phyloP scores from a whole-genome alignment of 768 basidiomycete species.

The Austroboletus eburneus region DNA sequence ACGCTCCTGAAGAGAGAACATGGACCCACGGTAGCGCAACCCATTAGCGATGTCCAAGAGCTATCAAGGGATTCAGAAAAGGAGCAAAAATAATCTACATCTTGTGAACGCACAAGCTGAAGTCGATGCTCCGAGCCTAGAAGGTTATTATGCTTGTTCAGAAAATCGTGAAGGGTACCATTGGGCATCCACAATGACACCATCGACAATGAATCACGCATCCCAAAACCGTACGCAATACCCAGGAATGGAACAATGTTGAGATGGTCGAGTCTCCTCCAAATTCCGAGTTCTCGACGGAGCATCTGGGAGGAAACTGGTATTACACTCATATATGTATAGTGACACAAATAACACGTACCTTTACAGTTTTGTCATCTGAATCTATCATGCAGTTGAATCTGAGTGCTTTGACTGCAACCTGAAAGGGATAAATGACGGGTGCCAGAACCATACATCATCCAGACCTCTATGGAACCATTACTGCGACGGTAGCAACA shows the following conservation, averaged over 20 bases:
- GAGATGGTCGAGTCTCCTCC: conserved; percentile 21
- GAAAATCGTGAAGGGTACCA: conserved; percentile 18
- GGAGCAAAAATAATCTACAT: neutral
- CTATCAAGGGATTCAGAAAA: conserved; percentile 19
- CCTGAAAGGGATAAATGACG: conserved; percentile 3
- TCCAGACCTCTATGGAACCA: neutral
- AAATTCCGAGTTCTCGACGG: conserved; percentile 28
- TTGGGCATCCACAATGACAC: conserved; percentile 32
- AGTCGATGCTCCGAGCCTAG: conserved; percentile 4
- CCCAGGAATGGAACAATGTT: conserved; percentile 31
- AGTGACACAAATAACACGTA: neutral
- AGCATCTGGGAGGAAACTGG: conserved; percentile 9
- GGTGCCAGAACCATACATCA: neutral
- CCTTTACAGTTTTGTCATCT: neutral
- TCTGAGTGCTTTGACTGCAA: conserved; percentile 22
- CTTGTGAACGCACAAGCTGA: conserved; percentile 11
- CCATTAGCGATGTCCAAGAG: conserved; percentile 12
- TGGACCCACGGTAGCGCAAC: conserved; percentile 9
- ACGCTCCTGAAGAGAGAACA: neutral
- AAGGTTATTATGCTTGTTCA: conserved; percentile 1
- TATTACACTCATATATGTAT: neutral
- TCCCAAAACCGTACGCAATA: conserved; percentile 24
- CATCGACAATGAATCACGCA: conserved; percentile 19
- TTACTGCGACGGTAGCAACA: too few relatives aligned
- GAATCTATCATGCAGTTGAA: neutral